Base-by-base conservation (phyloP, 306 rosid genomes). In the Vigna radiata region DNA sequence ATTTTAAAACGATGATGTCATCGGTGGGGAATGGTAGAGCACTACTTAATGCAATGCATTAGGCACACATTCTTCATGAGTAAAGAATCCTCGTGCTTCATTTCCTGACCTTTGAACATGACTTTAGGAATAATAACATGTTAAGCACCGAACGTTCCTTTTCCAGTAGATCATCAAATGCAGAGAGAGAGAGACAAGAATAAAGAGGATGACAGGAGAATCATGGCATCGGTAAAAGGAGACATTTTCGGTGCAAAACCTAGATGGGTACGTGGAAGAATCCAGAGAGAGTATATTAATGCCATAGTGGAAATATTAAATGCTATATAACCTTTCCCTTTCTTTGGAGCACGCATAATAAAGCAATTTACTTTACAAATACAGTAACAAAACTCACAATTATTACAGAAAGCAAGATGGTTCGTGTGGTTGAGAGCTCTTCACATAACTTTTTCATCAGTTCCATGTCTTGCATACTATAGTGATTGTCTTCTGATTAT, bases 81-180 rank as follows among this genome's bases (percentile, higher is more conserved):
- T 44, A 41, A 41, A 66, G 53, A 66, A 66, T 13, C 71, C 2
- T 1, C 52, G 71, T 75, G 80, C 72, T 48, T 81, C 62, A 37
- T 64, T 3, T 59, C 41, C 29, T 48, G 67, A 55, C 85, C 81
- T 76, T 31, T 21, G 85, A 76, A 70, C 77, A 68, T 70, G 78
- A 62, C 66, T 29, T 61, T 19, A 70, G 47, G 77, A 69, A 69
- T 61, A 61, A 61, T 16, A 16, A 31, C 13, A 49, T 48, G 58
- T 64, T 27, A 27, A 39, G 48, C 48, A 41, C 50, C 43, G 52
- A 65, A 41, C 23, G 70, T 41, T 65, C 33, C 70, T 39, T 41
- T 50, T 18, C 50, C 70, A 39, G 9, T 65, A 41, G 52, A 39
- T 65, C 41, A 60, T 75, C 41, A 65, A 19, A 73, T 46, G 61